Percentiles rank a stretch among this genome's conserved stretches.
Evolutionary conservation across 2,329 filamentous ascomycete species (phyloP).

Genomic region (Ophiostoma angusticollis): DNA sequence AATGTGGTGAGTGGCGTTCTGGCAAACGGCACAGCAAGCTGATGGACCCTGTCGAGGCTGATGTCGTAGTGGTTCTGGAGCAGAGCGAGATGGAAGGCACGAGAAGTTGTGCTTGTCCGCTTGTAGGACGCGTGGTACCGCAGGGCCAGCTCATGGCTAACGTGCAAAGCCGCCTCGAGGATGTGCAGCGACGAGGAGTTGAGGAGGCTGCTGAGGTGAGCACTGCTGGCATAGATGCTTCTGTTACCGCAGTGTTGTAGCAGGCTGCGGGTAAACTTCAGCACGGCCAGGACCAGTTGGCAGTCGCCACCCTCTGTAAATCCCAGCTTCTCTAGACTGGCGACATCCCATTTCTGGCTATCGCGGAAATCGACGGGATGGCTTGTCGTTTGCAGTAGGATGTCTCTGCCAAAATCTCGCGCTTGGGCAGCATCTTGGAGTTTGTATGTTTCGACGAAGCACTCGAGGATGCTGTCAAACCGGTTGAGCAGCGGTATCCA

Average conservation of each 20-base stretch:
- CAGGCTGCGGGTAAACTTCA: slow-evolving; percentile 77
- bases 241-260: slow-evolving; percentile 93
- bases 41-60: slow-evolving; percentile 67
- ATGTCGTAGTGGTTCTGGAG: slow-evolving; percentile 77
- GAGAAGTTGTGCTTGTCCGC: slow-evolving; percentile 51
- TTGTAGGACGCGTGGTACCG: slow-evolving; percentile 85
- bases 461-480: slow-evolving; percentile 79
- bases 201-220: slow-evolving; percentile 75
- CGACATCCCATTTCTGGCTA: slow-evolving; percentile 32
- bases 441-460: slow-evolving; percentile 68
- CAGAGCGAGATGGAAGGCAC: slow-evolving; percentile 57
- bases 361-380: slow-evolving; percentile 35
- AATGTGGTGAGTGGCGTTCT: slow-evolving; percentile 50
- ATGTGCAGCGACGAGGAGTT: slow-evolving; percentile 75
- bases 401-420: slow-evolving; percentile 55
- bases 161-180: slow-evolving; percentile 62
- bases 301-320: slow-evolving; percentile 67
- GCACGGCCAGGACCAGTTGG: slow-evolving; percentile 62
- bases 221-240: slow-evolving; percentile 89
- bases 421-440: slow-evolving; percentile 70
- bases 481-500: slow-evolving; percentile 93
- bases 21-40: slow-evolving; percentile 68
- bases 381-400: slow-evolving; percentile 47
- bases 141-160: slow-evolving; percentile 78
- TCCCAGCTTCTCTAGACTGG: slow-evolving; percentile 43